These are phyloP conservation scores for Kuraishia capsulata DNA, from an alignment of 805 yeast genomes.

Conservation along the genomic window DNA sequence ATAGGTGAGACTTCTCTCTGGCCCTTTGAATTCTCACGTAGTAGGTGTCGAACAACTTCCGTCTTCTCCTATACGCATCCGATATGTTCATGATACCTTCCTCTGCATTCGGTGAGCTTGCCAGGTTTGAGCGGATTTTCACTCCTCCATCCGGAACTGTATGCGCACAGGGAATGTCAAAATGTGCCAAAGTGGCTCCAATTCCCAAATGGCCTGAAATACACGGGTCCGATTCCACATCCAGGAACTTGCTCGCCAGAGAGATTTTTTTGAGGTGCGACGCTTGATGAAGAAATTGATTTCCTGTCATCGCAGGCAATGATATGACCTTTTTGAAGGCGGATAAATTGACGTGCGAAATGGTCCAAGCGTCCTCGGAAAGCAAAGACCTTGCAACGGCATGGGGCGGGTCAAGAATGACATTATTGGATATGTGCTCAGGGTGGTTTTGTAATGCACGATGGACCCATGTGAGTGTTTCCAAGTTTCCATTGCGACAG, in stretches of 20 bases:
- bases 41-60: slow-evolving; percentile 19
- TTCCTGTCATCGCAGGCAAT: slow-evolving; percentile 39
- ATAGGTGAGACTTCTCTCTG: slow-evolving; percentile 10
- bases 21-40: slow-evolving; percentile 14
- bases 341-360: slow-evolving; percentile 25
- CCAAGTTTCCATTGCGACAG: neutral
- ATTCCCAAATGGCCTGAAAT: slow-evolving; percentile 29
- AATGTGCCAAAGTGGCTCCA: slow-evolving; percentile 21
- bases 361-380: slow-evolving; percentile 48
- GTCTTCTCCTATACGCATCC: slow-evolving; percentile 17
- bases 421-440: slow-evolving; percentile 3
- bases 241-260: slow-evolving; percentile 31
- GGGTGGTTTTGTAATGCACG: slow-evolving; percentile 5
- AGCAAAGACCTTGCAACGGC: slow-evolving; percentile 25
- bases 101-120: neutral
- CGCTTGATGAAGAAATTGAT: slow-evolving; percentile 25
- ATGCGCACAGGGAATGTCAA: slow-evolving; percentile 14
- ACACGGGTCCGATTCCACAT: slow-evolving; percentile 28
- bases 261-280: slow-evolving; percentile 19
- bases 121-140: neutral
- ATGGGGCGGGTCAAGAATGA: slow-evolving; percentile 16
- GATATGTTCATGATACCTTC: slow-evolving; percentile 6
- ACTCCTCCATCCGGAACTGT: slow-evolving; percentile 3
- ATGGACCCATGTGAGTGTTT: neutral
- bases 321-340: slow-evolving; percentile 42